Evolutionary conservation across 495 filamentous ascomycete species (phyloP).

Genomic region (Entonaema liquescens): DNA sequence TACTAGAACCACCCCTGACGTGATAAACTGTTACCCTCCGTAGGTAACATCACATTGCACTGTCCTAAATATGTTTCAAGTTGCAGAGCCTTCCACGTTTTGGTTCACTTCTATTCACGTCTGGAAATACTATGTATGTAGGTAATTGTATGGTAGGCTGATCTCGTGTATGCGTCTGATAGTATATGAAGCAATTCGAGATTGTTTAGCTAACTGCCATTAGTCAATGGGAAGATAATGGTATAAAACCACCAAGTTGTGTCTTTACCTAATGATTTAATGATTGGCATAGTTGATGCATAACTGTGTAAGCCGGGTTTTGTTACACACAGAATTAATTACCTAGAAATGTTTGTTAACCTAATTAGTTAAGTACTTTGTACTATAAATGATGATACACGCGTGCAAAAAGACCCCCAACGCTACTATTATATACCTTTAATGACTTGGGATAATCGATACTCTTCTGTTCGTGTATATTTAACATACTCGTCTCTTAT

Average conservation of each 20-base stretch:
- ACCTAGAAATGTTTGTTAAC: neutral
- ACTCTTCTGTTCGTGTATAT: neutral
- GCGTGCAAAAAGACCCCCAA: neutral
- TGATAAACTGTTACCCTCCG: constrained; percentile 21
- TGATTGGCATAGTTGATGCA: neutral
- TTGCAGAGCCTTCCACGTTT: neutral
- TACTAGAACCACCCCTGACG: constrained; percentile 23
- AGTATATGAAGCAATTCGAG: neutral
- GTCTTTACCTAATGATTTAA: neutral
- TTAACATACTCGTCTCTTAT: neutral
- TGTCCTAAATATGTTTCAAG: constrained; percentile 16
- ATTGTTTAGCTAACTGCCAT: neutral
- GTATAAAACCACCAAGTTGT: neutral
- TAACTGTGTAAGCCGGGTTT: neutral
- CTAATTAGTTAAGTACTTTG: neutral
- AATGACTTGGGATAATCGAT: neutral
- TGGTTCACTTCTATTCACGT: constrained; percentile 12
- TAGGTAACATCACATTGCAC: constrained; percentile 25
- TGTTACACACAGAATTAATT: neutral
- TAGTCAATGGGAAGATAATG: neutral
- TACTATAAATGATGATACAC: neutral
- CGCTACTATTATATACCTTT: too few relatives aligned
- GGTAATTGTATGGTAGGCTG: neutral
- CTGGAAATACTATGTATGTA: neutral
- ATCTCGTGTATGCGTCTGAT: neutral